Conservation (phyloP, 2,329 filamentous ascomycete species). For the Trichoderma guizhouense region DNA sequence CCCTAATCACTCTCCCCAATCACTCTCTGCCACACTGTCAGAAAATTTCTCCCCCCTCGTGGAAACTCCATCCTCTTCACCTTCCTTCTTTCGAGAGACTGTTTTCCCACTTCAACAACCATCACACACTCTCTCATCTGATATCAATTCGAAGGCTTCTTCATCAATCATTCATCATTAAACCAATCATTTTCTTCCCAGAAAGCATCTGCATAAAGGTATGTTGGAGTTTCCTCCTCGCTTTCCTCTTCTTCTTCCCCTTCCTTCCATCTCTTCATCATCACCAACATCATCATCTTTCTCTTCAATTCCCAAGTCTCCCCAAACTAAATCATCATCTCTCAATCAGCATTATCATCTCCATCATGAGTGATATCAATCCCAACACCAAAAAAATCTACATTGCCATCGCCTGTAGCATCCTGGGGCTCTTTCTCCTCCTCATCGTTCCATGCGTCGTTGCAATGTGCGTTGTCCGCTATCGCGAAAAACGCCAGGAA, state of each 20-base stretch:
- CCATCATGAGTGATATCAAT: neutral
- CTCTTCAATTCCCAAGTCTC: neutral
- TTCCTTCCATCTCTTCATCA: neutral
- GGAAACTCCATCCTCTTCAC: neutral
- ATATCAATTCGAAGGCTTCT: neutral
- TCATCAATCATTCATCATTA: neutral
- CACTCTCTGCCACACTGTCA: neutral
- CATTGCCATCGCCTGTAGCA: neutral
- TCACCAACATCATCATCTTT: neutral
- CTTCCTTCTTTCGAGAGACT: neutral
- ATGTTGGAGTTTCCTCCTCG: neutral
- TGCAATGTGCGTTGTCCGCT: slow-evolving; percentile 3
- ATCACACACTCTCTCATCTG: neutral
- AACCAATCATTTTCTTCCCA: neutral
- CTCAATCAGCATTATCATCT: neutral
- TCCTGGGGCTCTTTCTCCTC: neutral
- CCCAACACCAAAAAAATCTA: neutral
- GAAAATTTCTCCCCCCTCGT: neutral
- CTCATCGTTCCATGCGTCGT: slow-evolving; percentile 3
- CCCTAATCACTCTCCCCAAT: neutral
- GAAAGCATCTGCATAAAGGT: neutral
- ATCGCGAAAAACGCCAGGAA: slow-evolving; percentile 9
- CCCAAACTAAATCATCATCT: neutral
- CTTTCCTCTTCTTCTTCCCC: neutral
- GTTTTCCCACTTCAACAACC: neutral